Percentiles rank a stretch among this genome's conserved stretches.
These are phyloP conservation scores for Acacia concinna DNA, from an alignment of 331 rosid genomes.

Conservation along the genomic window DNA sequence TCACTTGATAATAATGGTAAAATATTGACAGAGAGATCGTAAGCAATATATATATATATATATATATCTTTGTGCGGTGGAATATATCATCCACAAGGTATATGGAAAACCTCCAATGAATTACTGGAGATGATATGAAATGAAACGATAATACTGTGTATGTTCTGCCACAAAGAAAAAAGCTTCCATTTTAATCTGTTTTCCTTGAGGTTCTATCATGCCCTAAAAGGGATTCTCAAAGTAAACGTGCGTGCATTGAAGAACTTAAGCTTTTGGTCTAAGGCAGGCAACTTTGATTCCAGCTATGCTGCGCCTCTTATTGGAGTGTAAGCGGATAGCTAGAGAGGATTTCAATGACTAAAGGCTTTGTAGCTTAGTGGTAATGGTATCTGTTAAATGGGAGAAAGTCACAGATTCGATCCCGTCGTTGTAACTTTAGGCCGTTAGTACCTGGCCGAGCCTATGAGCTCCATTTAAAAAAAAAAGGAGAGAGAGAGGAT, in stretches of 20 bases:
- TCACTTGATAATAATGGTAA: background rate
- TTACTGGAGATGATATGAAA: conserved; percentile 27
- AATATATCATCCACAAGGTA: conserved; percentile 27
- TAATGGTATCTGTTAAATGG: too few relatives aligned
- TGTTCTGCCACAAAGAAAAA: conserved; percentile 3
- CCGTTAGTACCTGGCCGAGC: too few relatives aligned
- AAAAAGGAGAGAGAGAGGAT: too few relatives aligned
- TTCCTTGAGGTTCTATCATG: conserved; percentile 25
- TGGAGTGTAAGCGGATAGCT: background rate
- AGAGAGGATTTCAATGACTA: conserved; percentile 12
- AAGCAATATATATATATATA: background rate
- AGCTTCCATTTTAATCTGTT: conserved; percentile 28
- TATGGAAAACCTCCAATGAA: conserved; percentile 24
- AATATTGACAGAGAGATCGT: too few relatives aligned
- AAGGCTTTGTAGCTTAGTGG: too few relatives aligned
- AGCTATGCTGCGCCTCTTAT: background rate
- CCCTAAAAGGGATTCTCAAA: conserved; percentile 14
- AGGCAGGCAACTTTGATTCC: conserved; percentile 2
- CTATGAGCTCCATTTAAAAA: too few relatives aligned
- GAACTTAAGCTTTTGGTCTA: conserved; percentile 3
- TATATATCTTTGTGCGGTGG: background rate
- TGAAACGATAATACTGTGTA: background rate
- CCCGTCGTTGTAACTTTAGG: too few relatives aligned
- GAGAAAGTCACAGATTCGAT: too few relatives aligned
- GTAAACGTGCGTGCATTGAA: conserved; percentile 31